phyloP scores from a whole-genome alignment of 2,329 filamentous ascomycete species.

The Emydomyces testavorans region DNA sequence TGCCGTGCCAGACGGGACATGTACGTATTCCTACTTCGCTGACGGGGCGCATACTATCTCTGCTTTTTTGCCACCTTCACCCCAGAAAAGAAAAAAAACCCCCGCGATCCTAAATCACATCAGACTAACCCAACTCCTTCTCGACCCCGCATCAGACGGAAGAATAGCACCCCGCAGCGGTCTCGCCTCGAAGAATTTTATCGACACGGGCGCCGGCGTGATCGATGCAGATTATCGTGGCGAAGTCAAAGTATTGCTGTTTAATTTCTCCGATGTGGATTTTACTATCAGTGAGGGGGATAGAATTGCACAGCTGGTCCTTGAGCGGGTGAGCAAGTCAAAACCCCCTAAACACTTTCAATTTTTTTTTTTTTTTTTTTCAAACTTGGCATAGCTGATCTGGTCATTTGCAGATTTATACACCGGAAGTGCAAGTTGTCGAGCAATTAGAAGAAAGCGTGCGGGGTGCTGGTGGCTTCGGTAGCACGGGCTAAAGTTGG shows the following conservation, averaged over 20 bases:
- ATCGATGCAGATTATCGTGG: slow-evolving; percentile 97
- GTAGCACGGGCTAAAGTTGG: slow-evolving; percentile 57
- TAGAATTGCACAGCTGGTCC: slow-evolving; percentile 80
- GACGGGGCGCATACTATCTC: neutral
- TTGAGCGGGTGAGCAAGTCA: slow-evolving; percentile 62
- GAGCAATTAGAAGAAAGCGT: slow-evolving; percentile 81
- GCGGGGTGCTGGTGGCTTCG: slow-evolving; percentile 79
- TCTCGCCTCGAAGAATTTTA: slow-evolving; percentile 85
- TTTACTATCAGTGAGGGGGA: slow-evolving; percentile 75
- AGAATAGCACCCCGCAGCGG: slow-evolving; percentile 84
- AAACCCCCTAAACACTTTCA: neutral
- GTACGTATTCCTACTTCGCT: slow-evolving; percentile 47
- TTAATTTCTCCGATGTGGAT: slow-evolving; percentile 77
- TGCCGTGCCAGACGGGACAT: slow-evolving; percentile 80
- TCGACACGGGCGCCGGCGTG: slow-evolving; percentile 89
- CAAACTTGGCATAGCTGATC: too few species aligned
- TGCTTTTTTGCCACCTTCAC: too few species aligned
- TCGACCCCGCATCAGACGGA: slow-evolving; percentile 50
- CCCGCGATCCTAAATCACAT: too few species aligned
- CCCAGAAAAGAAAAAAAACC: too few species aligned
- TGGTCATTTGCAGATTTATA: slow-evolving; percentile 57
- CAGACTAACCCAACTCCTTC: neutral
- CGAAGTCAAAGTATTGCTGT: slow-evolving; percentile 84
- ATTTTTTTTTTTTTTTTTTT: neutral
- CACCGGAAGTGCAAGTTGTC: slow-evolving; percentile 83